phyloP scores from a whole-genome alignment of 331 rosid species.

The Malus hybrid region DNA sequence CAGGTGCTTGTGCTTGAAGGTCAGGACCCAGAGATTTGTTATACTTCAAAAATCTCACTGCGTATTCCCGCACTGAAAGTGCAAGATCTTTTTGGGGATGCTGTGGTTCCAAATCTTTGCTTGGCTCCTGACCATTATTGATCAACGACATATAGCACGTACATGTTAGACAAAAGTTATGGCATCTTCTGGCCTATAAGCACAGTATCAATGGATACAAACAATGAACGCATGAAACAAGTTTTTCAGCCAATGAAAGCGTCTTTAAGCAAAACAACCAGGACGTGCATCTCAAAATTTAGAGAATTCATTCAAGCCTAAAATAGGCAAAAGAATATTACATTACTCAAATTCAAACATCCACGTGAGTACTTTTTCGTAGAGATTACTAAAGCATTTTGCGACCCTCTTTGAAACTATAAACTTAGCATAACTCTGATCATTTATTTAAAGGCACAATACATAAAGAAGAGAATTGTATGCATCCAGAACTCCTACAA shows the following conservation, averaged over 20 bases:
- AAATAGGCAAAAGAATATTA: background rate
- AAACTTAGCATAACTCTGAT: background rate
- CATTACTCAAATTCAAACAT: background rate
- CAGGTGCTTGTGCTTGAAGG: constrained; percentile 61
- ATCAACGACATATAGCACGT: background rate
- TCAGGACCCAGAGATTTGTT: constrained; percentile 39
- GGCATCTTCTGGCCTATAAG: background rate
- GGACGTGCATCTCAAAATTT: background rate
- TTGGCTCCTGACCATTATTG: constrained; percentile 41
- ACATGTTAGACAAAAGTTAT: background rate
- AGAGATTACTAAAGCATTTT: background rate
- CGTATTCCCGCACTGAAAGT: constrained; percentile 53
- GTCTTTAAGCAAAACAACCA: background rate
- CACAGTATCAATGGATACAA: background rate
- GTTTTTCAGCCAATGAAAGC: background rate
- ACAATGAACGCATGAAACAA: background rate
- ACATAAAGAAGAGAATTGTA: background rate
- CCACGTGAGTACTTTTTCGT: background rate
- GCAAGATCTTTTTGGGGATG: constrained; percentile 20
- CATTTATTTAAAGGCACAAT: background rate
- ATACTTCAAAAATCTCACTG: constrained; percentile 64
- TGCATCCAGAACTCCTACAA: background rate
- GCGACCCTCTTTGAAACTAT: background rate
- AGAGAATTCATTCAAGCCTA: background rate
- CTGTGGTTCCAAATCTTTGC: constrained; percentile 39